Evolutionary conservation across 2,329 filamentous ascomycete genomes (phyloP), one percentile per base, ranked within the genome.

Genomic region (Lachnellula hyalina): DNA sequence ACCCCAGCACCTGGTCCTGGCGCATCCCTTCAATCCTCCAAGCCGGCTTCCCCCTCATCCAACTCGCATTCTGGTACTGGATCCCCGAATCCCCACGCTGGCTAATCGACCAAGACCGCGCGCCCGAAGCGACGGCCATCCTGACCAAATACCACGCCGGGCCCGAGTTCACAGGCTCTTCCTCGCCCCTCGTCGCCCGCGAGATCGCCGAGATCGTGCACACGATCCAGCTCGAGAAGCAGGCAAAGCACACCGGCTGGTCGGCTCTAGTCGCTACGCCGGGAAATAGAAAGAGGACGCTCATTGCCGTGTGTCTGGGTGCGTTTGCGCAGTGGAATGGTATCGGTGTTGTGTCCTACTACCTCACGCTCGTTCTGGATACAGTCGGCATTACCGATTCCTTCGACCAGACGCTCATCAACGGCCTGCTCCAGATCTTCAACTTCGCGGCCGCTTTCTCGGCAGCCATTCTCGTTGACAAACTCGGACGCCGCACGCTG

Each of bases 111-210:
- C 63, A 65, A 28, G 68, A 67, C 56, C 61, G 64, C 8, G 61
- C 62, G 38, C 65, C 66, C 44, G 65, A 70, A 49, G 70, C 69
- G 28, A 59, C 65, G 34, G 49, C 60, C 11, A 68, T 70, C 36
- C 61, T 82, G 6, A 68, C 71, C 12, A 75, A 74, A 49, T 75
- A 70, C 57, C 75, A 77, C 57, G 75, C 72, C 25, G 49, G 49
- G 12, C 36, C 49, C 4, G 38, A 32, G 57, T 70, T 67, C 59
- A 61, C 64, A 19, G 25, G 25, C 25, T 72, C 74, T 60, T 74
- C 74, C 53, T 66, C 68, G 52, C 68, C 72, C 5, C 40, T 42
- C 15, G 40, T 42, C 1, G 14, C 40, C 14, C 40, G 40, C 9
- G 40, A 42, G 19, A 42, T 42, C 9, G 40, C 40, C 9, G 54